Base-by-base conservation (phyloP, 2,329 filamentous ascomycete genomes). In the Malbranchea zuffiana region DNA sequence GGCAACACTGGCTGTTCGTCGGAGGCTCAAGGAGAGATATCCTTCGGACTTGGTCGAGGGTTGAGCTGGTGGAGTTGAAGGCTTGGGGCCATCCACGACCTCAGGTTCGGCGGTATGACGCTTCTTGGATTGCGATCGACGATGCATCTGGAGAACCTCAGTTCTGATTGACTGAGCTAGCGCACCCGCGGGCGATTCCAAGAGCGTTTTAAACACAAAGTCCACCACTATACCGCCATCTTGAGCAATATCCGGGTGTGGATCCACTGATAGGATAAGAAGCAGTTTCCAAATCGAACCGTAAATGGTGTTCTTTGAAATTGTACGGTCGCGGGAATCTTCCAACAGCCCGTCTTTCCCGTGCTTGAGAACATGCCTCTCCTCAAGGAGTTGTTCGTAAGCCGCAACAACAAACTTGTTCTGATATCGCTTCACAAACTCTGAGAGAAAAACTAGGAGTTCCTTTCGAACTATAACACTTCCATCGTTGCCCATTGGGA, bases 391-490 rank as follows among this genome's bases (percentile, higher is more conserved):
- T 45, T 95, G 85, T 55, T 98, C 90, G 57, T 81, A 96, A 4
- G 88, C 87, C 1, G 83, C 80, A 19, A 96, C 87, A 27, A 94
- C 60, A 51, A 98, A 93, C 48, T 92, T 93, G 56, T 78, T 85
- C 61, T 93, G 81, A 55, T 95, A 95, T 26, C 88, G 80, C 43
- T 82, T 74, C 32, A 93, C 78, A 53, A 95, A 95, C 18, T 82
- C 80, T 0, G 90, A 96, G 48, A 95, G 78, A 66, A 96, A 96
- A 8, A 95, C 82, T 2, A 95, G 67, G 24, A 96, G 70, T 60
- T 98, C 90, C 55, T 87, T 92, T 31, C 90, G 79, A 18, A 98
- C 90, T 66, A 96, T 78, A 17, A 86, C 84, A 51, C 86, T 95
- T 21, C 88, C 90, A 59, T 98, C 90, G 39, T 85, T 84, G 15